Evolutionary conservation across 345 rosid genomes (phyloP).

Genomic region (Hibiscus mutabilis): DNA sequence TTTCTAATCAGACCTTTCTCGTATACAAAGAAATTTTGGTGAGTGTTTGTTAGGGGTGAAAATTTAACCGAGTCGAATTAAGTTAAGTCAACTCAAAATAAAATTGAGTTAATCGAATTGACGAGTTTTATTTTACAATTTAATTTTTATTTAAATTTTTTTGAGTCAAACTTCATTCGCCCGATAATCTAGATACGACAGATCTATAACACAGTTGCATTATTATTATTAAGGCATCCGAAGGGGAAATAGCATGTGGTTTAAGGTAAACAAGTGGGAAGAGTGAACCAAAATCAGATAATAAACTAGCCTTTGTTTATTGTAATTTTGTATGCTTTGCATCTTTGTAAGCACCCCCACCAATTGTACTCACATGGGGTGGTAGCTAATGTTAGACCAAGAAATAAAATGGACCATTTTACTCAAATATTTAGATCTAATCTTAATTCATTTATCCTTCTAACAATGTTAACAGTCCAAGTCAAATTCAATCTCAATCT

Average conservation of each 20-base stretch:
- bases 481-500: neutral
- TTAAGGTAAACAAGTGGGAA: neutral
- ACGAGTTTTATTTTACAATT: too few species aligned
- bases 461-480: neutral
- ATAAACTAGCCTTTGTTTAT: neutral
- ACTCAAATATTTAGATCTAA: neutral
- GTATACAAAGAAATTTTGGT: too few species aligned
- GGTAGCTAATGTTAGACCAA: constrained; percentile 9
- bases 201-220: too few species aligned
- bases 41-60: too few species aligned
- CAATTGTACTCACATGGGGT: constrained; percentile 21
- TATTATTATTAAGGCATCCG: neutral
- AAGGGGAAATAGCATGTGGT: neutral
- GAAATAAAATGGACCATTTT: neutral
- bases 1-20: too few species aligned
- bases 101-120: too few species aligned
- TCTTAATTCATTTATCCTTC: neutral
- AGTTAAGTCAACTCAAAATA: too few species aligned
- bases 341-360: constrained; percentile 10
- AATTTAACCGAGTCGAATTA: too few species aligned
- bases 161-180: too few species aligned
- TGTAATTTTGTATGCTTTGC: neutral
- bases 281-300: neutral
- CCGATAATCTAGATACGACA: too few species aligned
- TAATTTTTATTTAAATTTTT: too few species aligned